These are phyloP conservation scores for Emergomyces pasteurianus DNA, from an alignment of 2,329 filamentous ascomycete species.

Conservation along the genomic window DNA sequence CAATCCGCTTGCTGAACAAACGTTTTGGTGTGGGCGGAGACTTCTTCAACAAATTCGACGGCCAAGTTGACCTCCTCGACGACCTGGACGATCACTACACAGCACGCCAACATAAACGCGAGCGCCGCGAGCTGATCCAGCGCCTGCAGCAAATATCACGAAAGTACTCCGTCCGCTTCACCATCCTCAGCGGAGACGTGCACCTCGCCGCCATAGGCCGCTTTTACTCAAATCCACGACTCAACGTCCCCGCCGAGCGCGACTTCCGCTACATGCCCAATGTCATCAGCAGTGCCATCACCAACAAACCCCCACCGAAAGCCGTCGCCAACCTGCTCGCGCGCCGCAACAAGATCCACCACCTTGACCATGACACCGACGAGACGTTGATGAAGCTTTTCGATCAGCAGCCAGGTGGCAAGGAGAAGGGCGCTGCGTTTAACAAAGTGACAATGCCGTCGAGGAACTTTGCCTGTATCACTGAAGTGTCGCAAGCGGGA, in stretches of 20 bases:
- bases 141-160: conserved; percentile 49
- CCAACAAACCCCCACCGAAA: conserved; percentile 54
- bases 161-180: conserved; percentile 44
- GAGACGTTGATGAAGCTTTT: conserved; percentile 54
- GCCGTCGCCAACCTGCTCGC: conserved; percentile 54
- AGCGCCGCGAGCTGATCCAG: conserved; percentile 63
- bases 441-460: conserved; percentile 79
- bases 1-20: conserved; percentile 80
- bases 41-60: conserved; percentile 89
- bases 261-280: conserved; percentile 55
- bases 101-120: conserved; percentile 77
- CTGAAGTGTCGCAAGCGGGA: conserved; percentile 33
- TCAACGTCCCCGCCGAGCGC: conserved; percentile 43
- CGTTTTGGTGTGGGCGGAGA: conserved; percentile 76
- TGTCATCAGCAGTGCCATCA: conserved; percentile 53
- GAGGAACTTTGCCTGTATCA: conserved; percentile 53
- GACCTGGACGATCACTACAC: conserved; percentile 69
- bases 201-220: conserved; percentile 53
- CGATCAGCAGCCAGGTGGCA: conserved; percentile 46
- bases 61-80: conserved; percentile 53
- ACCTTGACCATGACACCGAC: conserved; percentile 50
- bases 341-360: conserved; percentile 53
- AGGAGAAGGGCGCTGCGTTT: conserved; percentile 52
- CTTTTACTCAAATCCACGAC: conserved; percentile 51
- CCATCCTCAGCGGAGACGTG: conserved; percentile 53